A percentile compares a stretch with the other conserved stretches of the same genome.
Conservation (phyloP, 441 rosid genomes). For the Bruguiera hainesii region DNA sequence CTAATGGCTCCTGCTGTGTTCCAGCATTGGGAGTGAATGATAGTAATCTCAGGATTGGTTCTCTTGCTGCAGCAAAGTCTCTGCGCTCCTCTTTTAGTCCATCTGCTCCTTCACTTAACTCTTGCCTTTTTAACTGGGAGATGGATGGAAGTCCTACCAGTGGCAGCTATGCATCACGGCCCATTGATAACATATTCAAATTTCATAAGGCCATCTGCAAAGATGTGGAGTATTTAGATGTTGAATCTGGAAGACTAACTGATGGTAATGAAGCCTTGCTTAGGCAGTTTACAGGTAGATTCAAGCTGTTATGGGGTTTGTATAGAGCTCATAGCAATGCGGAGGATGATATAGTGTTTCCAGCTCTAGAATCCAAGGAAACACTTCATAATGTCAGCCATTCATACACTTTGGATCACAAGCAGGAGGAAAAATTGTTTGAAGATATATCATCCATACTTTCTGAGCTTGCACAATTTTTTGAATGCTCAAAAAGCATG, state of each 20-base stretch:
- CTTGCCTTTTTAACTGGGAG: constrained; percentile 77
- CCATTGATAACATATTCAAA: constrained; percentile 72
- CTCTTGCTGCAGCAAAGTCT: constrained; percentile 62
- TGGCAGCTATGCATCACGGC: constrained; percentile 39
- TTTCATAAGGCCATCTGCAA: constrained; percentile 80
- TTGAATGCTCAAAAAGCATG: constrained; percentile 34
- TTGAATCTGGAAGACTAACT: constrained; percentile 64
- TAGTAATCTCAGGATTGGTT: constrained; percentile 43
- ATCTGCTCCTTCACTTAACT: constrained; percentile 61
- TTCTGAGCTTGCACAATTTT: constrained; percentile 53
- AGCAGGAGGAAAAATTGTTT: constrained; percentile 70
- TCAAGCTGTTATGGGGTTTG: constrained; percentile 67
- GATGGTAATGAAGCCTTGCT: constrained; percentile 56
- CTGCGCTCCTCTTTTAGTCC: constrained; percentile 55
- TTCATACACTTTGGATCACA: constrained; percentile 75
- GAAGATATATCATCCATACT: constrained; percentile 62
- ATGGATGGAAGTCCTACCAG: constrained; percentile 45
- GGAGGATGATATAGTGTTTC: constrained; percentile 82
- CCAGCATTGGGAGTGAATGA: constrained; percentile 59
- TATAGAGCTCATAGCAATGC: constrained; percentile 87
- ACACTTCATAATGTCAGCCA: constrained; percentile 82
- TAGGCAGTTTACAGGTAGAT: constrained; percentile 71
- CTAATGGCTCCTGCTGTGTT: constrained; percentile 50
- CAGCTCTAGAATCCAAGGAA: constrained; percentile 80
- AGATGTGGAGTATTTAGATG: constrained; percentile 74